phyloP scores from a whole-genome alignment of 1,139 yeast genomes.

The Yamadazyma aaseri region DNA sequence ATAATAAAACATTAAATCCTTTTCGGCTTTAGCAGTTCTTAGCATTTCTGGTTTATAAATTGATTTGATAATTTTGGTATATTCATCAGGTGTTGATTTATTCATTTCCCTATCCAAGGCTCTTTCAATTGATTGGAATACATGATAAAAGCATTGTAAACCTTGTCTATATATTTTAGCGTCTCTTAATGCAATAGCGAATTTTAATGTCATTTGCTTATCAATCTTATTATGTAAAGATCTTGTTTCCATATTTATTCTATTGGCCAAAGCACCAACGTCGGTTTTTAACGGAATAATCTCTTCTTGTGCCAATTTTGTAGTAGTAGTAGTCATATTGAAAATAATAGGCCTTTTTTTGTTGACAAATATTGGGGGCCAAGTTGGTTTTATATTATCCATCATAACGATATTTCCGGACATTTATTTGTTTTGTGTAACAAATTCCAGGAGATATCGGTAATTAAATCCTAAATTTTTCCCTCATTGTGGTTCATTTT shows the following conservation, averaged over 20 bases:
- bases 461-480: too few relatives aligned
- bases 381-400: slow-evolving; percentile 1
- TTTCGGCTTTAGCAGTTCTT: slow-evolving; percentile 55
- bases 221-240: slow-evolving; percentile 66
- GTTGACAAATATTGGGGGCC: not conserved
- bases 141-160: slow-evolving; percentile 72
- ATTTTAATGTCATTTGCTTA: slow-evolving; percentile 64
- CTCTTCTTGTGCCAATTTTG: slow-evolving; percentile 41
- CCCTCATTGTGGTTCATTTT: not conserved
- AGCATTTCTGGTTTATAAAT: slow-evolving; percentile 75
- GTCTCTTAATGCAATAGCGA: slow-evolving; percentile 76
- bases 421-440: slow-evolving; percentile 12
- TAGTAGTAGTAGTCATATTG: slow-evolving; percentile 1
- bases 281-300: slow-evolving; percentile 72
- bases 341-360: not conserved
- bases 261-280: slow-evolving; percentile 77
- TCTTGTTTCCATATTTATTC: slow-evolving; percentile 71
- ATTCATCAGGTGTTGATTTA: slow-evolving; percentile 30
- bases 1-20: slow-evolving; percentile 69
- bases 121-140: slow-evolving; percentile 67
- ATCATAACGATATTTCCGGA: slow-evolving; percentile 5
- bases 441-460: slow-evolving; percentile 16
- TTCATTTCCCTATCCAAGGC: slow-evolving; percentile 49
- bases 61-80: slow-evolving; percentile 42
- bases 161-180: slow-evolving; percentile 79